phyloP scores from a whole-genome alignment of 495 filamentous ascomycete species.

The Penicillium fimorum region DNA sequence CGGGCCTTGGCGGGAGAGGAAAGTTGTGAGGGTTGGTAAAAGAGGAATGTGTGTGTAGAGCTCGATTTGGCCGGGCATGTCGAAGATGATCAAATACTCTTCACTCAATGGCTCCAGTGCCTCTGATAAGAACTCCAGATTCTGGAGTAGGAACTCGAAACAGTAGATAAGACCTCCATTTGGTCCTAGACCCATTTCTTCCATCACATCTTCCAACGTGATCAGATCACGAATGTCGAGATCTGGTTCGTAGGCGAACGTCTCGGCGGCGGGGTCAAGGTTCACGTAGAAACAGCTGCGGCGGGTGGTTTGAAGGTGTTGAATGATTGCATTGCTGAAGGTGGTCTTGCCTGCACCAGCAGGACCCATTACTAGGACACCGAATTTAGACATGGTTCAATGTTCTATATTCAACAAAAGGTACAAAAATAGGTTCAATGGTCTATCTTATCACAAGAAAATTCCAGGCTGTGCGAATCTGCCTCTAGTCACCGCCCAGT shows the following conservation, averaged over 20 bases:
- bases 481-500: not conserved
- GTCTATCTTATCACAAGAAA: conserved; percentile 20
- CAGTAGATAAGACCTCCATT: conserved; percentile 98
- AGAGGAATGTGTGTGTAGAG: conserved; percentile 97
- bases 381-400: conserved; percentile 81
- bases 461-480: conserved; percentile 15
- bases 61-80: conserved; percentile 98
- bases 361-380: conserved; percentile 91
- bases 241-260: conserved; percentile 87
- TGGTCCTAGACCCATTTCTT: conserved; percentile 87
- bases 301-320: conserved; percentile 82
- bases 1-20: conserved; percentile 73
- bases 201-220: conserved; percentile 96
- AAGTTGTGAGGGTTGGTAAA: conserved; percentile 78
- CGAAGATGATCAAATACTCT: conserved; percentile 94
- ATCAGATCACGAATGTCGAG: conserved; percentile 97
- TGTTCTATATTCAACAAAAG: not conserved
- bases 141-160: conserved; percentile 91
- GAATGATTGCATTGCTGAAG: conserved; percentile 90
- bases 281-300: conserved; percentile 96
- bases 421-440: not conserved
- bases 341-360: conserved; percentile 91
- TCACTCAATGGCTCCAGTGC: conserved; percentile 83
- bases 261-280: conserved; percentile 93
- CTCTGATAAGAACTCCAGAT: conserved; percentile 91